A percentile compares a stretch with the other conserved stretches of the same genome.
Conservation (phyloP, 768 basidiomycete genomes). For the Phaffia tasmanica region DNA sequence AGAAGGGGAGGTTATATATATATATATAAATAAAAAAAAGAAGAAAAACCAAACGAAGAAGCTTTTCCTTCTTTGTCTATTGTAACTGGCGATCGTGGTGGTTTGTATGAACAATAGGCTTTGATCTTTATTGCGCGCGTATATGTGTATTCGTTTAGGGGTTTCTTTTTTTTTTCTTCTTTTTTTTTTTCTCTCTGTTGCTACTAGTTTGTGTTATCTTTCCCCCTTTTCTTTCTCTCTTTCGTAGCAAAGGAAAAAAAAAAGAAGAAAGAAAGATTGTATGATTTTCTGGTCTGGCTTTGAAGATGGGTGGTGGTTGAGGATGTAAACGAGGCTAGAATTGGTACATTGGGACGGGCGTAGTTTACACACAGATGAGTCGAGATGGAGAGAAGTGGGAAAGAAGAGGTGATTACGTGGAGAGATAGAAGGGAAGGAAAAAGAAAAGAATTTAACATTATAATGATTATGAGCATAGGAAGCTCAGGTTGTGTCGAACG, state of each 20-base stretch:
- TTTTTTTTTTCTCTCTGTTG: slow-evolving; percentile 2
- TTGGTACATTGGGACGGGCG: slow-evolving; percentile 72
- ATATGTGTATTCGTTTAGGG: slow-evolving; percentile 4
- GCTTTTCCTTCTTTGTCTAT: not conserved
- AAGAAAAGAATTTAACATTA: no score
- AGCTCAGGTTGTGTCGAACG: no score
- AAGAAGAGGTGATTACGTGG: no score
- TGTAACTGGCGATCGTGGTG: no score
- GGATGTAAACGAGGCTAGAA: slow-evolving; percentile 92
- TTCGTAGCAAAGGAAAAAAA: no score
- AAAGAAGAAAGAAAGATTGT: no score
- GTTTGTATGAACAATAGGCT: no score
- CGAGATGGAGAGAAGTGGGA: not conserved
- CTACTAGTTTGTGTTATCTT: slow-evolving; percentile 76
- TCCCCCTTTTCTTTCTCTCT: slow-evolving; percentile 50
- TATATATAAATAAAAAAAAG: not conserved
- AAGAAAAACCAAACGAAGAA: not conserved
- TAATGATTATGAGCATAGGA: no score
- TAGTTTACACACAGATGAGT: not conserved
- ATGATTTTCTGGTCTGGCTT: no score
- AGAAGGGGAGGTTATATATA: not conserved
- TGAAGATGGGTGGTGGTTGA: no score
- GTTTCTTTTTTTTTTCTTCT: slow-evolving; percentile 12
- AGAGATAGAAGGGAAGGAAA: no score
- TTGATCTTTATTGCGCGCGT: slow-evolving; percentile 40